These are phyloP conservation scores for Salix dunnii DNA, from an alignment of 345 rosid genomes.

Conservation along the genomic window DNA sequence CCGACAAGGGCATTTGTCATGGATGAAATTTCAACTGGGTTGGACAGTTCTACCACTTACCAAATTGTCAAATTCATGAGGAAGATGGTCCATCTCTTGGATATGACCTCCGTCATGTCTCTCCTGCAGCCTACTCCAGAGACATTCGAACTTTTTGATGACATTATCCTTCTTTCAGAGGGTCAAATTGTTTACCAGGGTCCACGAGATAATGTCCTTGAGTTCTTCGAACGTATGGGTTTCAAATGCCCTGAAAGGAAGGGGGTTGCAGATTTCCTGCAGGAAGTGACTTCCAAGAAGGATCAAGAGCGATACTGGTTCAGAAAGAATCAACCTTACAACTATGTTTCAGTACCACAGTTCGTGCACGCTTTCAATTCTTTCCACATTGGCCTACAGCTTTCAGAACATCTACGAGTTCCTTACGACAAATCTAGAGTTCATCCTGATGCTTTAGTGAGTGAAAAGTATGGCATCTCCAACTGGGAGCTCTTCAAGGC, in stretches of 20 bases:
- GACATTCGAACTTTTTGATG: constrained; percentile 68
- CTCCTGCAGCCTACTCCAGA: constrained; percentile 55
- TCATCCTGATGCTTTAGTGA: constrained; percentile 65
- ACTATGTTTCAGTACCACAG: constrained; percentile 42
- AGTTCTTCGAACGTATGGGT: constrained; percentile 66
- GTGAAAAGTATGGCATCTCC: constrained; percentile 63
- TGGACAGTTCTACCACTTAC: constrained; percentile 50
- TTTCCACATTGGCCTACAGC: constrained; percentile 47
- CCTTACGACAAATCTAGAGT: constrained; percentile 54
- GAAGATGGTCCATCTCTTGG: constrained; percentile 47
- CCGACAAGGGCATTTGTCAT: constrained; percentile 44
- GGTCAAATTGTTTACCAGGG: constrained; percentile 75
- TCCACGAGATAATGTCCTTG: constrained; percentile 54
- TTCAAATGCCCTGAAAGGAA: constrained; percentile 74
- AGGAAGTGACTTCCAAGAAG: constrained; percentile 71
- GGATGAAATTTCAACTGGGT: constrained; percentile 56
- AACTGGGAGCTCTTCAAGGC: constrained; percentile 63
- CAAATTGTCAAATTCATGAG: constrained; percentile 44
- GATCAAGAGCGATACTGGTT: constrained; percentile 83
- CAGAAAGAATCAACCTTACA: constrained; percentile 46
- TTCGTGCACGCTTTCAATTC: constrained; percentile 48
- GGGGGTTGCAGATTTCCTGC: constrained; percentile 74
- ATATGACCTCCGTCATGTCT: constrained; percentile 41
- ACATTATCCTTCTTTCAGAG: constrained; percentile 63
- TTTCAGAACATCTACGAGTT: constrained; percentile 41